These are phyloP conservation scores for Colletotrichum kahawae DNA, from an alignment of 2,329 filamentous ascomycete genomes.

Conservation along the genomic window DNA sequence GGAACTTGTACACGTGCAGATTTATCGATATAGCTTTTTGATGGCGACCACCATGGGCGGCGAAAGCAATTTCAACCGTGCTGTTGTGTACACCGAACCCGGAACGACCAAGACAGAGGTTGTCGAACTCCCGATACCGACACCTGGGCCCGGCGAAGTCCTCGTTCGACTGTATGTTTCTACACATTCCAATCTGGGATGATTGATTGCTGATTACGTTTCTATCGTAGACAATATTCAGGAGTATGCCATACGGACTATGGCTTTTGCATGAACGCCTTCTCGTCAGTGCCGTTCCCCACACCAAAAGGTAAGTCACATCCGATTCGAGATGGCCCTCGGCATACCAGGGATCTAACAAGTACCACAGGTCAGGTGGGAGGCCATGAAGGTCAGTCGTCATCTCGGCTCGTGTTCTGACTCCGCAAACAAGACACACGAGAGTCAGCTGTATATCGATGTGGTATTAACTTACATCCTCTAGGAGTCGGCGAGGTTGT, in stretches of 20 bases:
- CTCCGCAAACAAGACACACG: not conserved
- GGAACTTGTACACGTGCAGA: not conserved
- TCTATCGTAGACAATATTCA: slow-evolving; percentile 23
- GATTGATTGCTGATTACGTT: not conserved
- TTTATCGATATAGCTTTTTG: not conserved
- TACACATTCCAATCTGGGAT: not conserved
- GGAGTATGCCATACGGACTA: slow-evolving; percentile 33
- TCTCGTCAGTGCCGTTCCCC: slow-evolving; percentile 20
- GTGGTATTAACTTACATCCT: not conserved
- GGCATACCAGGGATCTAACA: not conserved
- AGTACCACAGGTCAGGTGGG: slow-evolving; percentile 23
- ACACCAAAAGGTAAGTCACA: slow-evolving; percentile 6
- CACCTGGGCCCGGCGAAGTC: slow-evolving; percentile 28
- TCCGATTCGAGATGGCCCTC: not conserved
- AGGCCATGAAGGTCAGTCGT: slow-evolving; percentile 23
- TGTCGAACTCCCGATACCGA: slow-evolving; percentile 28
- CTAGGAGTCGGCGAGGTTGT: slow-evolving; percentile 23
- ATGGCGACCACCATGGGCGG: slow-evolving; percentile 14
- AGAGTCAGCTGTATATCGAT: not conserved
- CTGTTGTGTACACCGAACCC: slow-evolving; percentile 29
- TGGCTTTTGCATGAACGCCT: slow-evolving; percentile 27
- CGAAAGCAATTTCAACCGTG: slow-evolving; percentile 23
- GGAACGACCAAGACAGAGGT: slow-evolving; percentile 29
- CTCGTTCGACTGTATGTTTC: slow-evolving; percentile 27
- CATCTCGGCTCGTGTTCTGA: not conserved